Evolutionary conservation across 306 rosid species (phyloP), one percentile per base, ranked within the genome.

Genomic region (Pueraria montana): DNA sequence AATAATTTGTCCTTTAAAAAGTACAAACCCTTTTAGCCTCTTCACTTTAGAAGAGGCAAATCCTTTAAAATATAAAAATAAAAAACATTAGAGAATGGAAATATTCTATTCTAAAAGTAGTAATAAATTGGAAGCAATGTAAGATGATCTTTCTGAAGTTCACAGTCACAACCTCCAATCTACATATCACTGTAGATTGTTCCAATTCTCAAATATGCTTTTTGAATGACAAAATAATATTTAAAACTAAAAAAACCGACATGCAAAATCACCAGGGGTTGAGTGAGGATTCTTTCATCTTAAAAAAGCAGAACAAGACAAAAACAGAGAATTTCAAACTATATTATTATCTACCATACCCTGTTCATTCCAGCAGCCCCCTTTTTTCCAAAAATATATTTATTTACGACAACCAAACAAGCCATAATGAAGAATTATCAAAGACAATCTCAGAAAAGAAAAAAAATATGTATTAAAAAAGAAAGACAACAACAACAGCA

Each of bases 231-330:
- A 20, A 18, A 67, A 1, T 10, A 11, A 34, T 0, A 45, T 17
- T 30, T 70, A 30, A 50, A 71, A 11, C 9, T 55, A 4, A 24
- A 58, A 48, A 2, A 9, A 45, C 12, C 42, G 24, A 58, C 2
- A 77, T 8, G 63, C 49, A 70, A 52, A 62, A 40, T 67, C 79
- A 62, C 2, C 72, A 49, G 56, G 71, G 48, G 43, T 16, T 67
- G 71, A 48, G 14, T 62, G 72, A 77, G 74, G 42, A 34, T 45
- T 72, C 36, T 18, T 34, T 32, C 23, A 67, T 34, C 43, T n/a
- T 40, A 36, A 3, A 75, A 70, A 76, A 76, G 11, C 43, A 74
- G 14, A 85, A 73, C 80, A 78, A 65, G 79, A 65, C 69, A 55
- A 80, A 55, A 65, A 9, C 58, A 75, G 59, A 79, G 6, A 48